Base-by-base conservation (phyloP, 108 stramenopile genomes). In the Cyclotella cryptica region DNA sequence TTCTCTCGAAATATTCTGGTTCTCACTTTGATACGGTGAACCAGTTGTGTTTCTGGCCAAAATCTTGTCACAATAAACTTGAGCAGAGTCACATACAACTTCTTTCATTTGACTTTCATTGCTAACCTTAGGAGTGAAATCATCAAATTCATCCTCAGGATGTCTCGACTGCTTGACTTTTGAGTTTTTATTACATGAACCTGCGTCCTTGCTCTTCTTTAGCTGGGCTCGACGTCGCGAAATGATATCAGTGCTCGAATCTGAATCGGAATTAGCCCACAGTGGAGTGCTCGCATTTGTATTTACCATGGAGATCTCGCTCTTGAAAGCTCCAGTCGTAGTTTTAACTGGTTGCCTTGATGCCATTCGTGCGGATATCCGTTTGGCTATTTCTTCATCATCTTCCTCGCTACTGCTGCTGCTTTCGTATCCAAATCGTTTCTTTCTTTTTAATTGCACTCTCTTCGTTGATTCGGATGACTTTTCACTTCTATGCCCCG, bases 331-430 rank as follows among this genome's bases (percentile, higher is more conserved):
- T 3, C 47, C 6, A 49, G 3, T 3, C 47, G 47, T 49, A n/a
- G 47, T n/a, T 49, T 49, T 49, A n/a, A 49, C n/a, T 24, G 1
- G 12, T 8, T 24, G 55, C 55, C 55, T 26, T 57, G 55, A 12
- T 13, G 60, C 60, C 13, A 61, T 61, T 14, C 60, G 60, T 61
- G 2, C 35, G 30, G 60, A 29, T 39, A 61, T 49, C 47, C 47
- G 47, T 49, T n/a, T 17, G n/a, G 47, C 47, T n/a, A 49, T 61
- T 39, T 61, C 60, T 61, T 61, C 60, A 39, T 61, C 66, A 46
- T 67, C 66, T 51, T 51, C 66, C 11, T 28, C 19, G 43, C 41
- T 46, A 46, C 49, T 67, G 66, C 49, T 67, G 66, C 49, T 61
- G 60, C 60, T 61, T 35, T 61, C 60, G 35, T 35, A 61, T 35